Evolutionary conservation across 108 stramenopile genomes (phyloP), one percentile per base, ranked within the genome.

Genomic region (Skeletonema marinoi): DNA sequence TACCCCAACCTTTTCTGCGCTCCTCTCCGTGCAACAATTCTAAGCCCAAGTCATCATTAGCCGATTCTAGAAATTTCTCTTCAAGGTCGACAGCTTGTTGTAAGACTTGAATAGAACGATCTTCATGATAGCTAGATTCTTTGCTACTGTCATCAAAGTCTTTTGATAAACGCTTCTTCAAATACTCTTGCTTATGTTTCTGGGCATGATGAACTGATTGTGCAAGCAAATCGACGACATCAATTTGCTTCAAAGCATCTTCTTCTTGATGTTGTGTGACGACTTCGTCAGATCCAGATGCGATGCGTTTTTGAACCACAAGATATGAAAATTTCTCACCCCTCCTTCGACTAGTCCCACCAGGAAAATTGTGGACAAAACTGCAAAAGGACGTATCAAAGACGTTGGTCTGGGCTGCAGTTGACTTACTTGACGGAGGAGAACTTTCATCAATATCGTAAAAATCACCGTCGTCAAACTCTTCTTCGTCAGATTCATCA

Each of bases 271-370:
- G 13, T 5, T 19, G 25, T 7, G 38, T 41, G 14, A 4, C 39
- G 29, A 32, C n/a, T 21, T 64, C 31, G 63, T 42, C 46, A 42
- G 66, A 64, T 42, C 35, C 46, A 42, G 66, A 64, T 42, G 72
- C 38, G 31, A 78, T 61, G 41, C 85, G 75, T 65, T 95, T 95
- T 72, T 95, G 93, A 2, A 88, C 86, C 56, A 91, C 93, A 29
- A 95, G 78, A 68, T 95, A 95, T 2, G 90, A 89, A 68, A 95
- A 92, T 66, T 92, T 95, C 75, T 95, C 93, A 54, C 91, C 88
- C 66, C 59, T 83, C 68, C 81, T 86, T 50, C 78, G 60, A 17
- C 44, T 68, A 21, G 71, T 77, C 12, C 80, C 82, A 30, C 89
- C 90, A 32, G 93, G 89, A 50, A 94, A 73, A n/a, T 78, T 81